These are phyloP conservation scores for Scytalidium lignicola DNA, from an alignment of 2,329 filamentous ascomycete species.

Conservation along the genomic window DNA sequence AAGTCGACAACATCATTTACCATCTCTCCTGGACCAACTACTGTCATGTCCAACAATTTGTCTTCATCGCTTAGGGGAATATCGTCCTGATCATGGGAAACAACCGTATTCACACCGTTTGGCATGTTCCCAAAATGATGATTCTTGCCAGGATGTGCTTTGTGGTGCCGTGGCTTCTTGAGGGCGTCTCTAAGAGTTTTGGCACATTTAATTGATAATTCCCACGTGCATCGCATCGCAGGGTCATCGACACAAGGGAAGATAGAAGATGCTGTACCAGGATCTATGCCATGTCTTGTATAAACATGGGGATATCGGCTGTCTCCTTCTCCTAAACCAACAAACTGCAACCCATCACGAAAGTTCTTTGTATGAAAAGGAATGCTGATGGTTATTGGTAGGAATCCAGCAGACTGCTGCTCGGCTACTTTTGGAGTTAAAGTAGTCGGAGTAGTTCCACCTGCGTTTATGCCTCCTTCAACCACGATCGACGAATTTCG, in stretches of 20 bases:
- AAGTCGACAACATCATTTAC: constrained; percentile 77
- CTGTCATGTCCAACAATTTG: constrained; percentile 79
- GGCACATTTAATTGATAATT: constrained; percentile 80
- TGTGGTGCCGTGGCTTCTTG: constrained; percentile 36
- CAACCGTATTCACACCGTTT: constrained; percentile 4
- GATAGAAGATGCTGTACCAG: constrained; percentile 76
- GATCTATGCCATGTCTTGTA: constrained; percentile 72
- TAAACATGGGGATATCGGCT: constrained; percentile 86
- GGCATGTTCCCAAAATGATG: constrained; percentile 14
- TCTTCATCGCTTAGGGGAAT: constrained; percentile 64
- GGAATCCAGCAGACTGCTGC: constrained; percentile 40
- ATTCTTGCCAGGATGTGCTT: constrained; percentile 35
- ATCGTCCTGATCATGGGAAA: constrained; percentile 24
- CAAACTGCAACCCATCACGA: constrained; percentile 86
- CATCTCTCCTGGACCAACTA: constrained; percentile 85
- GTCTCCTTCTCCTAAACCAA: constrained; percentile 76
- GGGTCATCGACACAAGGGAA: constrained; percentile 93
- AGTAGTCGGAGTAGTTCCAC: constrained; percentile 24
- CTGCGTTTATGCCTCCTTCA: constrained; percentile 30
- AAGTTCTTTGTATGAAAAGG: constrained; percentile 73
- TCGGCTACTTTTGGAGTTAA: constrained; percentile 28
- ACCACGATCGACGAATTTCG: constrained; percentile 22
- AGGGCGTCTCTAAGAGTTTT: constrained; percentile 78
- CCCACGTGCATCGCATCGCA: constrained; percentile 77
- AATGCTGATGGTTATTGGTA: constrained; percentile 60